Evolutionary conservation across 345 rosid species (phyloP), one percentile per base, ranked within the genome.

Genomic region (Combretum micranthum): DNA sequence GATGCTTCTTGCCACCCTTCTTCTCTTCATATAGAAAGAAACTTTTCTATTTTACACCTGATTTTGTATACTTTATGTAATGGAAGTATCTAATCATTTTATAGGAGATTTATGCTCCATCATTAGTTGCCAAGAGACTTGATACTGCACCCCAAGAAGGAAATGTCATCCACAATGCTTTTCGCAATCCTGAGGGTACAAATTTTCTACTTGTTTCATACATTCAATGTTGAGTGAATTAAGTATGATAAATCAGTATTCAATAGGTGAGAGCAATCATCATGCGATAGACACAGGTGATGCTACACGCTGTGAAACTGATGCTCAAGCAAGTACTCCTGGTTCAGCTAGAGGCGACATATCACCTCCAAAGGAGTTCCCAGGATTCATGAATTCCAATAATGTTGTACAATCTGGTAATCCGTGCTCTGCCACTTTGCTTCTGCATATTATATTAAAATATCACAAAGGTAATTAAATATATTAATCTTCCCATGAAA

Each of bases 321-420:
- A 58, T 67, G 63, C 62, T 59, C 69, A 74, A 60, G 44, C 55
- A 58, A 59, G 61, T 65, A 60, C 42, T 60, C 75, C 79, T 62
- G 64, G 55, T 61, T 68, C 77, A 63, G 73, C 62, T 43, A 64
- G 65, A 17, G 74, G 59, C 61, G 78, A 66, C 63, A 66, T 82
- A 64, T 68, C 77, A 26, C 75, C 75, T 20, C 59, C 69, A 32
- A 87, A 87, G 69, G 97, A 73, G 59, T 81, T 85, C 67, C 77
- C 82, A 6, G 95, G 88, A 75, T 83, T 87, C 78, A 71, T 84
- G 70, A 81, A 80, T 70, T 77, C 84, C 49, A 79, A 65, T 60
- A 80, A 76, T 55, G 60, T 74, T 63, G 77, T 75, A 62, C 80
- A 69, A 45, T 73, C 90, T 68, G 96, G 97, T 87, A 71, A 20